phyloP scores from a whole-genome alignment of 306 rosid species.

The Erythrophleum fordii region DNA sequence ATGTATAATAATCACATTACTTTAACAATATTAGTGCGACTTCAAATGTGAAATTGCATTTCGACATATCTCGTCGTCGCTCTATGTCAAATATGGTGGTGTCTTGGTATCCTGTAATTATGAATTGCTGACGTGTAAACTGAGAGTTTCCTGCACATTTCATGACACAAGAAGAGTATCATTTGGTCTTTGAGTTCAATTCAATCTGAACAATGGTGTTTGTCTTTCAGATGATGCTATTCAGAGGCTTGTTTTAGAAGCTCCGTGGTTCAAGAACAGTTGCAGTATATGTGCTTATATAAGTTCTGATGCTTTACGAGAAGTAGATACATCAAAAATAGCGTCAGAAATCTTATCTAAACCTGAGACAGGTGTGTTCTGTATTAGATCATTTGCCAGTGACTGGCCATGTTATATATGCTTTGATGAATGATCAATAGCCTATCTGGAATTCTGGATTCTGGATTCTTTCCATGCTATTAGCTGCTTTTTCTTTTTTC shows the following conservation, averaged over 20 bases:
- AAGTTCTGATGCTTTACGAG: constrained; percentile 41
- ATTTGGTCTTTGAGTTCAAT: background rate
- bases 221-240: constrained; percentile 39
- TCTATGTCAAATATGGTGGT: background rate
- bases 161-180: background rate
- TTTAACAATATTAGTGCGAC: background rate
- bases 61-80: background rate
- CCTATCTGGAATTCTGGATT: background rate
- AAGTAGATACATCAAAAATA: constrained; percentile 44
- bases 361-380: constrained; percentile 19
- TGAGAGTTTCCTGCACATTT: background rate
- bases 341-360: constrained; percentile 36
- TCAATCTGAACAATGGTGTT: background rate
- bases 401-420: background rate
- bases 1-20: background rate
- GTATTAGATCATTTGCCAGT: background rate
- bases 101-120: background rate
- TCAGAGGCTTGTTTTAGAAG: constrained; percentile 38
- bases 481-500: background rate
- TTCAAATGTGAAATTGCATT: background rate
- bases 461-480: background rate
- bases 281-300: constrained; percentile 37
- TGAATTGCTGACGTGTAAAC: background rate
- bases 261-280: constrained; percentile 47
- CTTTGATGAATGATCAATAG: background rate